Evolutionary conservation across 2,329 filamentous ascomycete genomes (phyloP).

Genomic region (Tolypocladium tundrense): DNA sequence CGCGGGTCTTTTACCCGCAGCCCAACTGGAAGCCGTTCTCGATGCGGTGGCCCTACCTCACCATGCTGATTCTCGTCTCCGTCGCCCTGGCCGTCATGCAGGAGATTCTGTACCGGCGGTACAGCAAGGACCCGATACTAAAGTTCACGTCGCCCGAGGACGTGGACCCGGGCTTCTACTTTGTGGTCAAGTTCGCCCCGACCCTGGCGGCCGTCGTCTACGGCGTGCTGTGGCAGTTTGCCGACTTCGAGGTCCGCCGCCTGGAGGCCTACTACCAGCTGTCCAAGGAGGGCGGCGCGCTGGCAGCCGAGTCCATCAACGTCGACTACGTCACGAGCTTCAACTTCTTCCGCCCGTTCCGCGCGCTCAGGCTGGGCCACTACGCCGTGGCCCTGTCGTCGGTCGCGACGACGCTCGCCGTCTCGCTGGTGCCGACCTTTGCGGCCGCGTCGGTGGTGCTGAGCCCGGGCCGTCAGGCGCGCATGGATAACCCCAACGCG

Average conservation of each 20-base stretch:
- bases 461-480: slow-evolving; percentile 36
- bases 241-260: slow-evolving; percentile 56
- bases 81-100: slow-evolving; percentile 38
- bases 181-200: slow-evolving; percentile 53
- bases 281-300: slow-evolving; percentile 47
- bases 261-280: slow-evolving; percentile 58
- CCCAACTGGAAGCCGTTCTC: slow-evolving; percentile 58
- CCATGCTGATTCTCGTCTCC: slow-evolving; percentile 42
- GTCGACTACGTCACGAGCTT: slow-evolving; percentile 64
- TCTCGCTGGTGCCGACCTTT: slow-evolving; percentile 59
- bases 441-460: slow-evolving; percentile 53
- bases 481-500: slow-evolving; percentile 27
- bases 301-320: slow-evolving; percentile 58
- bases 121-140: slow-evolving; percentile 32
- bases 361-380: slow-evolving; percentile 51
- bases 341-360: slow-evolving; percentile 53
- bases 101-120: slow-evolving; percentile 45
- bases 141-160: slow-evolving; percentile 39
- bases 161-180: slow-evolving; percentile 42
- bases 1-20: slow-evolving; percentile 48
- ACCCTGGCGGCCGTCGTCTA: slow-evolving; percentile 51
- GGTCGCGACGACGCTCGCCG: slow-evolving; percentile 52
- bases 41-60: slow-evolving; percentile 53
- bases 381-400: slow-evolving; percentile 61
- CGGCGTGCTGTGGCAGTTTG: slow-evolving; percentile 56